Base-by-base conservation (phyloP, 805 yeast species). In the Spathaspora passalidarum region DNA sequence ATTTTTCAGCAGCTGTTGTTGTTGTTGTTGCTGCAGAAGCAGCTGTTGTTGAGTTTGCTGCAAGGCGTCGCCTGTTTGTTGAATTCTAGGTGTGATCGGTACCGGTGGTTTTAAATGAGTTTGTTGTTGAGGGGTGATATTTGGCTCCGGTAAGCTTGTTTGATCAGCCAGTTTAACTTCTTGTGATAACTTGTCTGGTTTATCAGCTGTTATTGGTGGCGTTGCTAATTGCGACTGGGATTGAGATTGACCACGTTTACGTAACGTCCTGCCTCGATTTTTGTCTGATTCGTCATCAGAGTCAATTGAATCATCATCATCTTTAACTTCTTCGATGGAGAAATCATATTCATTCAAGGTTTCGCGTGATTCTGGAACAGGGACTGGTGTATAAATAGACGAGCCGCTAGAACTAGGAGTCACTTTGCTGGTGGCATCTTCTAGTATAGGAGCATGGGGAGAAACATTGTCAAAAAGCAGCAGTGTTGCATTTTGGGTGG, bases 311-410 rank as follows among this genome's bases (percentile, higher is more conserved):
- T 42, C 43, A 13, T n/a, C n/a, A 50, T 68, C 72, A 46, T 67
- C 65, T 19, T 37, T 40, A 19, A 68, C 60, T 50, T 72, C 76
- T 54, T 71, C 76, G 42, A 72, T 70, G 2, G 68, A 66, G 26
- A 55, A 63, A 25, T 64, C 69, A 45, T 59, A 25, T 3, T 22
- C 18, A 7, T 2, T 10, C 29, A 2, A 17, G 3, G 29, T 25
- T 4, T 11, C 13, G 4, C 13, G 29, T 4, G 29, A 25, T 25
- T n/a, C 29, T 25, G 29, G 13, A 10, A n/a, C 13, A 7, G 4
- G 29, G 29, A 7, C 17, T 29, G 34, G 34, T 14, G 34, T 29
- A 29, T 29, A 29, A 13, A 29, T 7, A 3, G 34, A 29, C 8
- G 34, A 29, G 7, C 17, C 34, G n/a, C 34, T 29, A 13, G 34